Base-by-base conservation (phyloP, 352 stramenopile species). In the Thraustotheca clavata region DNA sequence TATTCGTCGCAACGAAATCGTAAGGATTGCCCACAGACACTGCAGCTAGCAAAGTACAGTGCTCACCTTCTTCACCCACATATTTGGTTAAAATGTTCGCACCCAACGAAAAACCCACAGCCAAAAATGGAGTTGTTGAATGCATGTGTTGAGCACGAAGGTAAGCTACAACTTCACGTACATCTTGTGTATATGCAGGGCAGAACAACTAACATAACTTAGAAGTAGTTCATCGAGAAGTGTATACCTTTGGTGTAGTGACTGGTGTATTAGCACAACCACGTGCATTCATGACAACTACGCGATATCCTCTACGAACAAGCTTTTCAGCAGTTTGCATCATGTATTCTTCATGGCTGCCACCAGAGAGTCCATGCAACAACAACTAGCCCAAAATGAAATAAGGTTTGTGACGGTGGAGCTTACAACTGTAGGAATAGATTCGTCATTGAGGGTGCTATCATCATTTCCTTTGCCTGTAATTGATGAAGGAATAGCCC, bases 31-130 rank as follows among this genome's bases (percentile, higher is more conserved):
- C 78, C 18, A 88, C 75, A 9, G 78, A 87, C 29, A 89, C 74
- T 34, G 67, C 78, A 4, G 74, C 78, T 0, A 71, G 75, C 6
- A 88, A 54, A 43, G 59, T 49, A 31, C 62, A 55, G 1, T 73
- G 50, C 6, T 75, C 55, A 4, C 76, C 65, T 36, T 87, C 70
- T 59, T 89, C 78, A 1, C 78, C 80, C 0, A 89, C 49, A 62
- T 86, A 89, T 67, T 91, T 91, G 40, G 86, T 76, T 34, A 91
- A 65, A 8, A 89, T 73, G 49, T 89, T 88, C 6, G 78, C 79
- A 14, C 78, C 80, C 70, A 89, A 78, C 1, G 80, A 89, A 59
- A 88, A 89, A 7, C 80, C 80, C 14, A 85, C 57, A 18, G 74
- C 78, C 9, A 88, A 47, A 22, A 88, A 77, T 18, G 39, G 38